Percentiles rank a stretch among this genome's conserved stretches.
Evolutionary conservation across 208 protist species (phyloP).

Genomic region (Acanthamoeba polyphaga): DNA sequence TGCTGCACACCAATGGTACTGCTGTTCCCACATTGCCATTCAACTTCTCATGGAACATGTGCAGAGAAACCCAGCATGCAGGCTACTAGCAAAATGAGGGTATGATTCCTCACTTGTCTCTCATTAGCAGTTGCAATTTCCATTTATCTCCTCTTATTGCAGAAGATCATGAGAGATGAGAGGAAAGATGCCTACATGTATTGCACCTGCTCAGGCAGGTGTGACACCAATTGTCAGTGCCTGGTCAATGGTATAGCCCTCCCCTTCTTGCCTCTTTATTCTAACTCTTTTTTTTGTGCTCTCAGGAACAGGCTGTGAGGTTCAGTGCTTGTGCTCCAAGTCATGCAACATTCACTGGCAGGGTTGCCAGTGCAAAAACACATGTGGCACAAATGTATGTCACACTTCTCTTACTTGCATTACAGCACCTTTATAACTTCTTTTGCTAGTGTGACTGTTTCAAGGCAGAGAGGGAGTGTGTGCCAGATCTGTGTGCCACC

Average conservation of each 20-base stretch:
- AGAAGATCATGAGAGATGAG: neutral
- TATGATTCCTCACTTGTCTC: too few species aligned
- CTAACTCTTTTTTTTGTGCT: neutral
- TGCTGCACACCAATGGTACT: neutral
- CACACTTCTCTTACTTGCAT: neutral
- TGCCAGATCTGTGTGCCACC: neutral
- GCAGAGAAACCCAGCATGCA: too few species aligned
- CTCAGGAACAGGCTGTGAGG: neutral
- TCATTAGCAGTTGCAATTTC: too few species aligned
- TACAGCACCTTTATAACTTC: too few species aligned
- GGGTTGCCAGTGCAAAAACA: neutral
- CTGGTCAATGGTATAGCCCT: neutral
- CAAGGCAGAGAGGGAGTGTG: neutral
- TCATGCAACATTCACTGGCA: neutral
- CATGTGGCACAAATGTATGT: neutral
- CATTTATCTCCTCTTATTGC: too few species aligned
- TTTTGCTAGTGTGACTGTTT: neutral
- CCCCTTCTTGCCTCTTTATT: neutral
- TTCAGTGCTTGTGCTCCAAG: neutral
- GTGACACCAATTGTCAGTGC: neutral
- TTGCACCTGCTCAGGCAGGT: neutral
- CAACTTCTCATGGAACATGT: too few species aligned
- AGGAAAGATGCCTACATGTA: neutral
- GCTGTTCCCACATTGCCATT: too few species aligned
- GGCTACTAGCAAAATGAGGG: too few species aligned